phyloP scores from a whole-genome alignment of 2,329 filamentous ascomycete species.

The Exophiala lecanii-corni region DNA sequence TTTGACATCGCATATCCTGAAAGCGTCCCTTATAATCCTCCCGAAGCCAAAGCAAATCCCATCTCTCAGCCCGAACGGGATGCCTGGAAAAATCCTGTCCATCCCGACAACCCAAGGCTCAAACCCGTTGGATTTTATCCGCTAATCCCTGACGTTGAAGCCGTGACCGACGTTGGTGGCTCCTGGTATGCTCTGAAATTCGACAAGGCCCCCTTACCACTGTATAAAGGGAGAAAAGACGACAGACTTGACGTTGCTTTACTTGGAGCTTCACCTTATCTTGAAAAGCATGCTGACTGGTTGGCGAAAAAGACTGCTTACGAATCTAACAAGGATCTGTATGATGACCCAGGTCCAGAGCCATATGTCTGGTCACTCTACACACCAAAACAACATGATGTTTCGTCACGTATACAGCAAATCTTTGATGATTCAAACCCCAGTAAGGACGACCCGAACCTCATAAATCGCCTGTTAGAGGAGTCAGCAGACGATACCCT shows the following conservation, averaged over 20 bases:
- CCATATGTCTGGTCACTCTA: constrained; percentile 58
- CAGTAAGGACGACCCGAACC: constrained; percentile 48
- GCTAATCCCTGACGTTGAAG: constrained; percentile 57
- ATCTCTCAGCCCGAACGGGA: constrained; percentile 45
- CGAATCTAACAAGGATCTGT: constrained; percentile 45
- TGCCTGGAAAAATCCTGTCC: constrained; percentile 57
- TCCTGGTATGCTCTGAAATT: constrained; percentile 58
- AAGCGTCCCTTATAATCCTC: constrained; percentile 52
- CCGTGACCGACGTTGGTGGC: constrained; percentile 54
- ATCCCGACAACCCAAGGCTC: constrained; percentile 54
- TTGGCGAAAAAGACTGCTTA: constrained; percentile 45
- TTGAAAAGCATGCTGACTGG: constrained; percentile 45
- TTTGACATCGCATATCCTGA: constrained; percentile 62
- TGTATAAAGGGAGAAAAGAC: constrained; percentile 48
- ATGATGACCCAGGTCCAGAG: constrained; percentile 49
- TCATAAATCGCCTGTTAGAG: constrained; percentile 41
- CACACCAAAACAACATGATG: constrained; percentile 47
- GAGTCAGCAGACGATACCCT: constrained; percentile 39
- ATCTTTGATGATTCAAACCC: constrained; percentile 53
- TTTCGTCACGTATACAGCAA: constrained; percentile 49
- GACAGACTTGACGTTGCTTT: constrained; percentile 56
- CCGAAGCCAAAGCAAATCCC: constrained; percentile 19
- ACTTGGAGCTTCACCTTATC: constrained; percentile 47
- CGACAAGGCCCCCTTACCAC: constrained; percentile 53
- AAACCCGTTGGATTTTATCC: constrained; percentile 58